Evolutionary conservation across 352 stramenopile genomes (phyloP).

Genomic region (Aphanomyces euteiches): DNA sequence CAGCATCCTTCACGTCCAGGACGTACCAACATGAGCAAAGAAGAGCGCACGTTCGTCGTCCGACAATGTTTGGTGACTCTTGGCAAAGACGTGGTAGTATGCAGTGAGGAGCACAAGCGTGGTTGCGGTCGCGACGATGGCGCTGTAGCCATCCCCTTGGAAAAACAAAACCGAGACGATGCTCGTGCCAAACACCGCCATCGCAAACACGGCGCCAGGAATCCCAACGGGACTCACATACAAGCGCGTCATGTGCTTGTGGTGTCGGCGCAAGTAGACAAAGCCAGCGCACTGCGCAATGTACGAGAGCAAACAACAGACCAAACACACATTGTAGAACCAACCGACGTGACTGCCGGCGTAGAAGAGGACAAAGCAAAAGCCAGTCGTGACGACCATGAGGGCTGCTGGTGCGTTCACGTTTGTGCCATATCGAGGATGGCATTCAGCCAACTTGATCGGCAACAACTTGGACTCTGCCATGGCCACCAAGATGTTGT

Average conservation of each 20-base stretch:
- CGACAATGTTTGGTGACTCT: conserved; percentile 34
- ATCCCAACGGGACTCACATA: conserved; percentile 34
- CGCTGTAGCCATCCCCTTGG: conserved; percentile 28
- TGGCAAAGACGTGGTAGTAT: conserved; percentile 33
- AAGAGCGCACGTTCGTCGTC: conserved; percentile 27
- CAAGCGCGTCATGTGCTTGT: conserved; percentile 41
- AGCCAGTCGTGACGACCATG: conserved; percentile 12
- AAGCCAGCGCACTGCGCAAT: conserved; percentile 32
- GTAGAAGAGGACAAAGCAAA: conserved; percentile 20
- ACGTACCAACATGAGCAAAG: conserved; percentile 33
- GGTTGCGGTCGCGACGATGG: conserved; percentile 14
- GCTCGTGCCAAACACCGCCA: conserved; percentile 22
- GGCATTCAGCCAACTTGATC: not conserved
- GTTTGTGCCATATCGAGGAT: not conserved
- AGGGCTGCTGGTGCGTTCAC: not conserved
- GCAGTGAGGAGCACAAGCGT: conserved; percentile 10
- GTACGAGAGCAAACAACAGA: conserved; percentile 32
- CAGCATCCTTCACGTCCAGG: not conserved
- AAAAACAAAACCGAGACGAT: conserved; percentile 27
- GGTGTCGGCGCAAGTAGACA: conserved; percentile 38
- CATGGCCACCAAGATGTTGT: conserved; percentile 47
- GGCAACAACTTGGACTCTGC: conserved; percentile 42
- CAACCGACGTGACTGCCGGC: not conserved
- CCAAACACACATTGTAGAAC: conserved; percentile 27
- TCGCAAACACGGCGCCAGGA: conserved; percentile 32